These are phyloP conservation scores for Aspergillus alliaceus DNA, from an alignment of 2,329 filamentous ascomycete genomes.

Conservation along the genomic window DNA sequence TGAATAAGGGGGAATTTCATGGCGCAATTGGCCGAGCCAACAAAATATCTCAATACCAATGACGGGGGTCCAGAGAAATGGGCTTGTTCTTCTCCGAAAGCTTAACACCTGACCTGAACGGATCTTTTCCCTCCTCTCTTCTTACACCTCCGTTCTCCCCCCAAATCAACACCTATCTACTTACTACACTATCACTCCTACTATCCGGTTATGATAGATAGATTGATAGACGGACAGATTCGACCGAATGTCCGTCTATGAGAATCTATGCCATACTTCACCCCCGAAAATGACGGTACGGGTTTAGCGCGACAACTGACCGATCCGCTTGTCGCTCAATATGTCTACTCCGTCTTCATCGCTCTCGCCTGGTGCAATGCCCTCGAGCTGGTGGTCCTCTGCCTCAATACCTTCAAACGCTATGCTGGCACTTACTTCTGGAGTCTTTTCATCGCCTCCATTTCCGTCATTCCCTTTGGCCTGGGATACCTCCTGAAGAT, in stretches of 20 bases:
- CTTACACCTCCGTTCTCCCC: too few relatives aligned
- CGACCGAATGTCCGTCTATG: too few relatives aligned
- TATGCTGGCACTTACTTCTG: constrained; percentile 52
- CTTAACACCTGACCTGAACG: too few relatives aligned
- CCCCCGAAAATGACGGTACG: constrained; percentile 5
- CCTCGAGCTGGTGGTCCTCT: constrained; percentile 47
- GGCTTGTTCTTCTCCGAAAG: too few relatives aligned
- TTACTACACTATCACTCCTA: too few relatives aligned
- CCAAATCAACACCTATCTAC: too few relatives aligned
- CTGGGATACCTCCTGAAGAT: constrained; percentile 50
- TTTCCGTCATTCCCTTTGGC: constrained; percentile 45
- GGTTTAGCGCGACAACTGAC: constrained; percentile 6
- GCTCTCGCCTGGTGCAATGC: constrained; percentile 51
- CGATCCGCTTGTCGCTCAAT: constrained; percentile 13
- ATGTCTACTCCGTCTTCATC: constrained; percentile 40
- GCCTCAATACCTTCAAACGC: constrained; percentile 48
- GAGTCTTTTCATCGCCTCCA: constrained; percentile 44
- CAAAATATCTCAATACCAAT: neutral
- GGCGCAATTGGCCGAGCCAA: constrained; percentile 4
- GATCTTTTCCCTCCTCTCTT: too few relatives aligned
- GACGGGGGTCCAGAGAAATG: too few relatives aligned
- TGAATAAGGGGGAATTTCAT: neutral
- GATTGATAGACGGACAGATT: neutral
- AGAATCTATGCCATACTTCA: constrained; percentile 12
- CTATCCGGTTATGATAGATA: too few relatives aligned